Base-by-base conservation (phyloP, 2,329 filamentous ascomycete species). In the Trichocomaceae sp. region DNA sequence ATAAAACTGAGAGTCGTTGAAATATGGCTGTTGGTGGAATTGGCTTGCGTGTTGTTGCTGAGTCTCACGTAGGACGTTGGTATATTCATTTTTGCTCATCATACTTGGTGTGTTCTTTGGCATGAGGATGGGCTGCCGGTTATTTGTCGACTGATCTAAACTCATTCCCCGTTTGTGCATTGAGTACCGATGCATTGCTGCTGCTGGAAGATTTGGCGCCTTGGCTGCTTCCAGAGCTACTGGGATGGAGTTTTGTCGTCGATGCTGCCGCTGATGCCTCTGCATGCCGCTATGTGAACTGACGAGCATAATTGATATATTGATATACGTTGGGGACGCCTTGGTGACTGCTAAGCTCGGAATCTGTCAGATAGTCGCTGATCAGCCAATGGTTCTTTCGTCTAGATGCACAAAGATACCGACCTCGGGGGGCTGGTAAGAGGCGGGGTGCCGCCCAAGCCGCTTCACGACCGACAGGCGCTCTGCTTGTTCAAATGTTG, bases 51-150 rank as follows among this genome's bases (percentile, higher is more conserved):
- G 83, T 79, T 90, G 88, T 85, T 88, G 84, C 83, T 92, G 89
- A 84, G 86, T 82, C 88, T 88, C 87, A 86, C 86, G 87, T 85
- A 90, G 82, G 77, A 83, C 80, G 82, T 90, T 86, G 82, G 91
- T 87, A 81, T 77, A 76, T 76, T 80, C 72, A 73, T 75, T 20
- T 33, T 54, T 39, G 29, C 45, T 48, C 42, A 44, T 45, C 4
- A 26, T 26, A 7, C 22, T 45, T 39, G 23, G 19, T 31, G 10
- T n/a, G 19, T 45, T 45, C 35, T 47, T 56, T 47, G 54, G 47
- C 5, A 48, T 29, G 22, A 50, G 63, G 66, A 64, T 64, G 69
- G 72, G 70, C 66, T 75, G 72, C 77, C 76, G 72, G 79, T 74
- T 69, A 69, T 76, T 80, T 73, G 79, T 79, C 74, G 83, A 77